Conservation (phyloP, 2,329 filamentous ascomycete species). For the Microcyclosporella mali region DNA sequence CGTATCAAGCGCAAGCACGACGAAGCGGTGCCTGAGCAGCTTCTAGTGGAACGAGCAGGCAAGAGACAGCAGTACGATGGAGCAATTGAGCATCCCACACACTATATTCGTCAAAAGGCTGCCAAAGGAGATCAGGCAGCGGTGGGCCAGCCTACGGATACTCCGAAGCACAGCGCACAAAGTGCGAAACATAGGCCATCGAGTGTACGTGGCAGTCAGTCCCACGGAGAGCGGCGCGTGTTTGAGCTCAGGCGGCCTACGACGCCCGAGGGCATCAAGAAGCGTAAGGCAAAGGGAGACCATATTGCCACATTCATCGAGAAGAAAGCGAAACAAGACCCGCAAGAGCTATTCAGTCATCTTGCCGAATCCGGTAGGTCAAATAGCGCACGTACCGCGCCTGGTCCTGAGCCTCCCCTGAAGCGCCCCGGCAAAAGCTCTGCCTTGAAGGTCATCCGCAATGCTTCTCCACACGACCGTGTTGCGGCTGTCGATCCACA, state of each 20-base stretch:
- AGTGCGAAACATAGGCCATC: constrained; percentile 8
- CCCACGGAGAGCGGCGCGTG: constrained; percentile 13
- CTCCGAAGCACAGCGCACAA: background rate
- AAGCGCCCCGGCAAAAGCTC: constrained; percentile 23
- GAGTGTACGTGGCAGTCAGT: constrained; percentile 9
- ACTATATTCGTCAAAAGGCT: constrained; percentile 18
- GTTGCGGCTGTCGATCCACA: background rate
- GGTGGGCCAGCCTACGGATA: constrained; percentile 1
- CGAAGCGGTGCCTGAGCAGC: constrained; percentile 23
- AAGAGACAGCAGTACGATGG: constrained; percentile 19
- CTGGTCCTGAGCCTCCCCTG: constrained; percentile 2
- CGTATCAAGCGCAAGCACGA: constrained; percentile 26
- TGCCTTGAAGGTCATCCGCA: constrained; percentile 10
- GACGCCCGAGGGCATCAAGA: constrained; percentile 12
- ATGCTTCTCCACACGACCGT: background rate
- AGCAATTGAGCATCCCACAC: constrained; percentile 7
- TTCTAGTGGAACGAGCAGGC: constrained; percentile 22
- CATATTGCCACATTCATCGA: constrained; percentile 26
- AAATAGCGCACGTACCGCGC: constrained; percentile 1
- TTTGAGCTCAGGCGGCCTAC: constrained; percentile 20
- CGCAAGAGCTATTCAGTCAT: constrained; percentile 7
- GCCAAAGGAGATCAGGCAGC: constrained; percentile 3
- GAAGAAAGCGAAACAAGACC: constrained; percentile 13
- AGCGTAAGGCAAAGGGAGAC: constrained; percentile 16
- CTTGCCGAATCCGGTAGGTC: constrained; percentile 8